Base-by-base conservation (phyloP, 23 red algal species). In the Pyropia yezoensis region DNA sequence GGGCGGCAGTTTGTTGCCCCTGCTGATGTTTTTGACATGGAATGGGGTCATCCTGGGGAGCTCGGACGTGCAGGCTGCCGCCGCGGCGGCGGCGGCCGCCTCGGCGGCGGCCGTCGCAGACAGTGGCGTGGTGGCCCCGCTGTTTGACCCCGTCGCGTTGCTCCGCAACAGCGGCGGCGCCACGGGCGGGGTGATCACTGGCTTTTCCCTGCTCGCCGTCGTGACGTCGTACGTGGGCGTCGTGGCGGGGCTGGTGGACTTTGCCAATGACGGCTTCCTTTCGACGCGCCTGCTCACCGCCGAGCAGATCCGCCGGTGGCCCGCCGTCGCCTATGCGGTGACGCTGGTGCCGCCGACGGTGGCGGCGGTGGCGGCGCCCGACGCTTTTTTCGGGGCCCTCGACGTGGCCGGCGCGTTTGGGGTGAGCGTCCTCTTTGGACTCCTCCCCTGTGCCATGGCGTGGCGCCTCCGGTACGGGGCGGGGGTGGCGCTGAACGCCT, bases 21-120 rank as follows among this genome's bases (percentile, higher is more conserved):
- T 87, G 22, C 18, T 62, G 15, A 81, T 95, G 80, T 95, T 88
- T 49, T 19, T 87, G 18, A 15, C 56, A 15, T 95, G 83, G 73
- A 78, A 95, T 66, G 68, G 59, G 2, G 75, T 69, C 12, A 68
- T 95, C 17, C 66, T 95, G 2, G 75, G 30, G 2, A 33, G 30
- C 30, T 33, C 30, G 30, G 30, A 33, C 3, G 30, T 33, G 30
- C 30, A 33, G 30, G 6, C 30, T 6, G 30, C 30, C 30, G 30
- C 30, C 3, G 30, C 30, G 30, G 30, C 30, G 30, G 30, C 30
- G 30, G 30, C 30, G 2, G 30, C 30, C 30, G 30, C 30, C 30
- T 3, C 30, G 2, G 2, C 30, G 30, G 30, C 52, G 3, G 57
- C 39, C 15, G 65, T 58, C 66, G 52, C 47, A 4, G 59, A 19